phyloP scores from a whole-genome alignment of 1,284 basidiomycete genomes.

The Tylopilus orsonianus region DNA sequence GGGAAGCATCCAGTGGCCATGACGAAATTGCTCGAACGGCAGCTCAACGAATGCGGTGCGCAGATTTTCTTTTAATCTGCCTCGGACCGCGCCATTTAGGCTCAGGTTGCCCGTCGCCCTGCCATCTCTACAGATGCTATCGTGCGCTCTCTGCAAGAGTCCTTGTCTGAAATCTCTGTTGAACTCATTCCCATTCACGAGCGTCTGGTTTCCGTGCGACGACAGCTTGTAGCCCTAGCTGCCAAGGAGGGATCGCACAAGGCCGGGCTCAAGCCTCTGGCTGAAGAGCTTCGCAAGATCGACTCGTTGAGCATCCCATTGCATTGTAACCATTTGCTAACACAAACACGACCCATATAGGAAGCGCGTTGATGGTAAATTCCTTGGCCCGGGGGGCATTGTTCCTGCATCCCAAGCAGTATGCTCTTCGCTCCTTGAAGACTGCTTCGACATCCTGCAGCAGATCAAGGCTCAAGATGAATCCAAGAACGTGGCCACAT shows the following conservation, averaged over 20 bases:
- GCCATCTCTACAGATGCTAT: conserved; percentile 59
- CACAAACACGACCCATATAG: conserved; percentile 45
- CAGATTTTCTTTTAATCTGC: conserved; percentile 21
- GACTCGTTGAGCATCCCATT: conserved; percentile 77
- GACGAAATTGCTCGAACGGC: conserved; percentile 87
- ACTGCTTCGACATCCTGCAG: conserved; percentile 95
- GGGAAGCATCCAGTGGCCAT: conserved; percentile 86
- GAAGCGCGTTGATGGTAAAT: conserved; percentile 95
- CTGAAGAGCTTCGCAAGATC: conserved; percentile 93
- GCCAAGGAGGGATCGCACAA: conserved; percentile 85
- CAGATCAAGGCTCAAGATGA: conserved; percentile 96
- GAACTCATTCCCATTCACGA: conserved; percentile 91
- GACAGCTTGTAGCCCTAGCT: conserved; percentile 87
- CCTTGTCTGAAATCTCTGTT: conserved; percentile 79
- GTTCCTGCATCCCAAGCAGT: conserved; percentile 90
- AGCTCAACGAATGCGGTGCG: conserved; percentile 90
- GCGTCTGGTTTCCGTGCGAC: conserved; percentile 83
- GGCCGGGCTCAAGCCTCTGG: conserved; percentile 84
- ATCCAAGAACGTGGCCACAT: conserved; percentile 84
- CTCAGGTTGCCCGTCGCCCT: not conserved
- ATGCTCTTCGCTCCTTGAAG: conserved; percentile 90
- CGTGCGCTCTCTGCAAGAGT: conserved; percentile 76
- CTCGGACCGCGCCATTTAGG: conserved; percentile 11
- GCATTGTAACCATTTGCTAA: conserved; percentile 30
- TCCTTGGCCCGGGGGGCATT: conserved; percentile 88